Evolutionary conservation across 768 basidiomycete genomes (phyloP), one percentile per base, ranked within the genome.

Genomic region (Mycena kentingensis): DNA sequence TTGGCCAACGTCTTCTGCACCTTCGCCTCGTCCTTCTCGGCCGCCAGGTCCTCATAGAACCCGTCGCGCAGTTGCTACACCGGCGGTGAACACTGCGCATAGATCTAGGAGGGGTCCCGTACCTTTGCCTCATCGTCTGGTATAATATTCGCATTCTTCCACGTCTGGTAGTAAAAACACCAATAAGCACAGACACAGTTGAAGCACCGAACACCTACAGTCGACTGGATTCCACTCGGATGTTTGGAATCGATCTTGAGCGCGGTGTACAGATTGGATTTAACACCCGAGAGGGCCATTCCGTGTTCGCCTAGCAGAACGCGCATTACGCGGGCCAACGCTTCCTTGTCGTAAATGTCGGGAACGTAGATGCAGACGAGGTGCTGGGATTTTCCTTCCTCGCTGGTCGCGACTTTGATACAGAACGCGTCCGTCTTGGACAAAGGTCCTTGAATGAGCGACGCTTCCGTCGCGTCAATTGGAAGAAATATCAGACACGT

Each of bases 181-280:
- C 15, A 57, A 43, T 55, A 3, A 51, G 37, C 25, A 5, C 29
- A 41, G 18, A 36, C 44, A 43, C 48, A 18, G 52, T 25, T 16
- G 16, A 28, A 11, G 3, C 26, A 8, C 22, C n/a, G 43, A 26
- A 2, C 13, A 65, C 76, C 39, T 51, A 86, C 88, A 54, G 88
- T 88, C 21, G 88, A 84, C 34, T 76, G 79, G 45, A 90, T 77
- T 7, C 87, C 85, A 63, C 86, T 88, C 1, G 83, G 66, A 63
- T 90, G 88, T 63, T 90, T 90, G 67, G 87, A 88, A 58, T 89
- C 85, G 50, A 90, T 70, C 1, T 84, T 86, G 83, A 60, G 34
- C 42, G 55, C 37, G 2, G 88, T 88, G 60, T 89, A 89, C 39
- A 90, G 60, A 63, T 89, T 73, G 4, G 85, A 81, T 62, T 90